These are phyloP conservation scores for Cucumis hystrix DNA, from an alignment of 306 rosid species.

Conservation along the genomic window DNA sequence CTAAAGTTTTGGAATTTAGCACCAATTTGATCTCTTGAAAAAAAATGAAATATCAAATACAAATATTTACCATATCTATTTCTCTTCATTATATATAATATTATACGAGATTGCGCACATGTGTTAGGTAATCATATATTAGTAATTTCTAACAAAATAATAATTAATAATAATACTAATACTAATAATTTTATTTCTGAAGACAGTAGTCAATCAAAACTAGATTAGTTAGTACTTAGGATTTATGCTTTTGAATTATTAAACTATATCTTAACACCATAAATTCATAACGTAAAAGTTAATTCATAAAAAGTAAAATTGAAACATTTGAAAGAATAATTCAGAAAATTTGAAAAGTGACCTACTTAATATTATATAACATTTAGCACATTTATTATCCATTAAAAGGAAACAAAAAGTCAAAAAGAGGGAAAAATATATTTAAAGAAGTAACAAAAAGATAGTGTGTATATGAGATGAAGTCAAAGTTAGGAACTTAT, in stretches of 20 bases:
- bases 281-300: no score
- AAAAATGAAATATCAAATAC: no score
- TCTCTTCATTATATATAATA: no score
- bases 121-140: background rate
- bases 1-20: no score
- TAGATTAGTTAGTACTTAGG: background rate
- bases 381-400: background rate
- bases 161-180: no score
- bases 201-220: background rate
- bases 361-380: background rate
- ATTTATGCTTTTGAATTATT: background rate
- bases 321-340: background rate
- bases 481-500: background rate
- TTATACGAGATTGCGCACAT: no score
- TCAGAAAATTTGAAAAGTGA: background rate
- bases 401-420: background rate
- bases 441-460: background rate
- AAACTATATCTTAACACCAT: no score
- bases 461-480: background rate
- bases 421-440: background rate
- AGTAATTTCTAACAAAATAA: background rate
- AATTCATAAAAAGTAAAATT: background rate
- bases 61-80: no score
- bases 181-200: background rate
- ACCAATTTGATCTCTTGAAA: no score